A percentile compares a stretch with the other conserved stretches of the same genome.
phyloP scores from a whole-genome alignment of 139 green algal species.

The Ettlia oleoabundans region DNA sequence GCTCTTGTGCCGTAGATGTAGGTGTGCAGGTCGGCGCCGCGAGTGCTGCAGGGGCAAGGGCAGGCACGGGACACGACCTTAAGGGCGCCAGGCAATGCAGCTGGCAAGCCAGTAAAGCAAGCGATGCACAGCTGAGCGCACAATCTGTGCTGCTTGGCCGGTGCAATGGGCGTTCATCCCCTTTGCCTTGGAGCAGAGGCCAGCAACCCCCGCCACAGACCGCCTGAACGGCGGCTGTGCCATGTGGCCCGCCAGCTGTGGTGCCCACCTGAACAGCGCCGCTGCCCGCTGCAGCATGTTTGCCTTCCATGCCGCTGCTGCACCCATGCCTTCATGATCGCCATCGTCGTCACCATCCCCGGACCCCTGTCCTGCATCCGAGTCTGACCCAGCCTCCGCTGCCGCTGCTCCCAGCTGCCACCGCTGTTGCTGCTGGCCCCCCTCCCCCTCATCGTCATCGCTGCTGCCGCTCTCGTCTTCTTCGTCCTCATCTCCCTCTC shows the following conservation, averaged over 20 bases:
- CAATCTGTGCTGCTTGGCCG: too few species aligned
- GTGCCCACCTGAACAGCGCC: conserved; percentile 65
- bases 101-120: too few species aligned
- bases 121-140: too few species aligned
- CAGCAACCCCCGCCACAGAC: too few species aligned
- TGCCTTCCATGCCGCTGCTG: conserved; percentile 66
- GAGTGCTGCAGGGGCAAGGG: too few species aligned
- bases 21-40: conserved; percentile 56
- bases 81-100: too few species aligned
- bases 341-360: neutral
- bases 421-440: conserved; percentile 33
- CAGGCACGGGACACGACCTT: too few species aligned
- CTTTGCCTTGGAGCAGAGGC: too few species aligned
- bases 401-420: conserved; percentile 19
- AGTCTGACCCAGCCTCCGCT: conserved; percentile 9
- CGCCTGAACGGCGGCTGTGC: too few species aligned
- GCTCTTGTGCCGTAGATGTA: conserved; percentile 61
- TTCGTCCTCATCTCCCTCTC: conserved; percentile 2
- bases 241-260: too few species aligned
- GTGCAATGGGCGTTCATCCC: too few species aligned
- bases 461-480: conserved; percentile 14
- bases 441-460: conserved; percentile 9
- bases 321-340: conserved; percentile 50
- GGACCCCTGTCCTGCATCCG: neutral
- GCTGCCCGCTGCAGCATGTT: conserved; percentile 49